Evolutionary conservation across 2,329 filamentous ascomycete species (phyloP), one percentile per base, ranked within the genome.

Genomic region (Metarhizium sp.): DNA sequence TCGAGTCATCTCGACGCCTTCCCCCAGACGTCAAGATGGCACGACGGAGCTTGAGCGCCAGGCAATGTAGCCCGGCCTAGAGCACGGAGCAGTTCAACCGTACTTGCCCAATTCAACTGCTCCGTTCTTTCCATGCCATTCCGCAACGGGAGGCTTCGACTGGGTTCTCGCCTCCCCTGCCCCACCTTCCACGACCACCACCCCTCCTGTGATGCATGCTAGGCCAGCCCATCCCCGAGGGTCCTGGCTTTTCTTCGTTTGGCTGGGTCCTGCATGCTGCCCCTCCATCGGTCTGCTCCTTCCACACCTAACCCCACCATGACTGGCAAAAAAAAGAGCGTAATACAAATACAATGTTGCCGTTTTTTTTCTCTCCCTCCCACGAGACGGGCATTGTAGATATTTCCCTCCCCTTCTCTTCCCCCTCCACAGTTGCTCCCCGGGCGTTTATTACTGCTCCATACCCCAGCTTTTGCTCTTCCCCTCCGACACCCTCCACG

Each of bases 241-340:
- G 40, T 43, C 40, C 40, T 16, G 13, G 10, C 11, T 16, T 18
- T 18, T 4, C 25, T 14, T 43, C 11, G 14, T 16, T 18, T 36
- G 34, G 8, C 34, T 40, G 38, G 38, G 38, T 46, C 51, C 42
- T 53, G 51, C 51, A 53, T 34, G 40, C 20, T 53, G 40, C 55
- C 51, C 55, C 51, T 53, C 20, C 25, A 25, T 25, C 25, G 25
- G 25, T 25, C 25, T 25, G 52, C 36, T 50, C 54, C 54, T 50
- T 53, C 54, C 34, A 20, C 43, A 18, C 25, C 6, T 50, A 25
- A 46, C 45, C 50, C 51, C 55, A 51, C 51, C 55, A 56, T 46
- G 20, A 47, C 29, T 43, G 32, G 18, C n/a, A 32, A 42, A 47
- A 30, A 30, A 42, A 42, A 51, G 36, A 48, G 49, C 6, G 36